A percentile compares a stretch with the other conserved stretches of the same genome.
These are phyloP conservation scores for Fusarium graminum DNA, from an alignment of 2,329 filamentous ascomycete genomes.

Conservation along the genomic window DNA sequence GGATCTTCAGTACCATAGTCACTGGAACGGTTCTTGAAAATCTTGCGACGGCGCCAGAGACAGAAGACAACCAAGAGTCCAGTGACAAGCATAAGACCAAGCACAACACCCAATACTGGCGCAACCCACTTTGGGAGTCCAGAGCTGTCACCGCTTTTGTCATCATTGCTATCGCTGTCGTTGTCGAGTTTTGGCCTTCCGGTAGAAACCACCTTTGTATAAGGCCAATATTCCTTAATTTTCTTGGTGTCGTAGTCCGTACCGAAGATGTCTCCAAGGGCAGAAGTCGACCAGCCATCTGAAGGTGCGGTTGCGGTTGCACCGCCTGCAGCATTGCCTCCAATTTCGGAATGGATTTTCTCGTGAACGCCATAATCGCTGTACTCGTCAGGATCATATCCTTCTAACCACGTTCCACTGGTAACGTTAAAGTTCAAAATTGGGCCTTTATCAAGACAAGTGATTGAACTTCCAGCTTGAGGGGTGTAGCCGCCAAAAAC, in stretches of 20 bases:
- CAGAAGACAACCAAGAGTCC: constrained; percentile 64
- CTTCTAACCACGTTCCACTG: constrained; percentile 74
- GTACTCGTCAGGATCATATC: constrained; percentile 75
- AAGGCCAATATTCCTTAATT: constrained; percentile 72
- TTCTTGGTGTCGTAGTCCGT: constrained; percentile 68
- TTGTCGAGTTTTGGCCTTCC: constrained; percentile 36
- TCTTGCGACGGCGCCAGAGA: constrained; percentile 64
- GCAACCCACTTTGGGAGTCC: constrained; percentile 69
- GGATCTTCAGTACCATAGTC: constrained; percentile 61
- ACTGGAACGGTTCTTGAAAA: constrained; percentile 55
- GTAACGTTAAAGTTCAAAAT: constrained; percentile 80
- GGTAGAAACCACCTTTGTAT: constrained; percentile 54
- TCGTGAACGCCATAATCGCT: constrained; percentile 77
- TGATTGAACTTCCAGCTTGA: constrained; percentile 39
- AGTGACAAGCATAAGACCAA: constrained; percentile 69
- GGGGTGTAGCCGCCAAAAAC: constrained; percentile 76
- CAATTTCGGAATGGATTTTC: constrained; percentile 73
- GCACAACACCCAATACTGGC: constrained; percentile 72
- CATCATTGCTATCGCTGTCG: constrained; percentile 30
- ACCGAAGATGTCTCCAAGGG: constrained; percentile 67
- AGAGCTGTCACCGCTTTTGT: constrained; percentile 49
- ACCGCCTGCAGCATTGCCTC: constrained; percentile 73
- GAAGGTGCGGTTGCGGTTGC: constrained; percentile 78
- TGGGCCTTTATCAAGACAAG: constrained; percentile 65
- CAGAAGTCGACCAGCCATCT: constrained; percentile 64